These are phyloP conservation scores for Rhodotorula mucilaginosa DNA, from an alignment of 1,284 basidiomycete genomes.

Conservation along the genomic window DNA sequence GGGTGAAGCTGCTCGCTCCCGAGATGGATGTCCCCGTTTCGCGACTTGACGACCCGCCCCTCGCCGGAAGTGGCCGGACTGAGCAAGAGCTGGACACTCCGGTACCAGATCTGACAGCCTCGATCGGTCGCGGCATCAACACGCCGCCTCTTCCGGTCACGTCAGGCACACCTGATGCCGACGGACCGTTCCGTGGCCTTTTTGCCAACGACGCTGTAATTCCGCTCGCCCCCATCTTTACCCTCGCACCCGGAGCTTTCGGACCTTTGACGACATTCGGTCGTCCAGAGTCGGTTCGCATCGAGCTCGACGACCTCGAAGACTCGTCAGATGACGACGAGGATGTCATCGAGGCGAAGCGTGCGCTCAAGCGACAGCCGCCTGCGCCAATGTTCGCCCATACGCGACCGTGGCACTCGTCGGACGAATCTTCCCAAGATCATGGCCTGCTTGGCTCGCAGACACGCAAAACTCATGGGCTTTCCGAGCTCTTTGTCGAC, in stretches of 20 bases:
- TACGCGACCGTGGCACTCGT: slow-evolving; percentile 55
- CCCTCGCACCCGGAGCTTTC: slow-evolving; percentile 13
- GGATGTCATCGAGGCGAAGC: slow-evolving; percentile 32
- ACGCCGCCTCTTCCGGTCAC: no score
- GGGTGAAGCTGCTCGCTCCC: neutral
- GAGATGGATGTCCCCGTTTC: no score
- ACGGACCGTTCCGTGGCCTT: no score
- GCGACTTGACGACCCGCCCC: no score
- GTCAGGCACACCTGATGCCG: no score
- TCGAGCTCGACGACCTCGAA: slow-evolving; percentile 47
- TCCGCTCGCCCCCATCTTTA: slow-evolving; percentile 12
- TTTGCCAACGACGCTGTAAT: no score
- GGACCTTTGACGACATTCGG: neutral
- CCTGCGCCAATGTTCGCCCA: slow-evolving; percentile 34
- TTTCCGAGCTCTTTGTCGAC: slow-evolving; percentile 30
- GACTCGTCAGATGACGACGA: slow-evolving; percentile 44
- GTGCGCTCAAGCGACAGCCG: slow-evolving; percentile 43
- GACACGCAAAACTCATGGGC: slow-evolving; percentile 50
- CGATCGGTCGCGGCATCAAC: no score
- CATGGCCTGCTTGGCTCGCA: slow-evolving; percentile 48
- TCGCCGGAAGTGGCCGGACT: no score
- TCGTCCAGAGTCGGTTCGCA: slow-evolving; percentile 28
- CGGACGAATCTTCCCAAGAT: slow-evolving; percentile 55
- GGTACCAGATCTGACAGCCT: no score
- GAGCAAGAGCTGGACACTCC: no score